Base-by-base conservation (phyloP, 257 asterid species). In the Galeopsis tetrahit region DNA sequence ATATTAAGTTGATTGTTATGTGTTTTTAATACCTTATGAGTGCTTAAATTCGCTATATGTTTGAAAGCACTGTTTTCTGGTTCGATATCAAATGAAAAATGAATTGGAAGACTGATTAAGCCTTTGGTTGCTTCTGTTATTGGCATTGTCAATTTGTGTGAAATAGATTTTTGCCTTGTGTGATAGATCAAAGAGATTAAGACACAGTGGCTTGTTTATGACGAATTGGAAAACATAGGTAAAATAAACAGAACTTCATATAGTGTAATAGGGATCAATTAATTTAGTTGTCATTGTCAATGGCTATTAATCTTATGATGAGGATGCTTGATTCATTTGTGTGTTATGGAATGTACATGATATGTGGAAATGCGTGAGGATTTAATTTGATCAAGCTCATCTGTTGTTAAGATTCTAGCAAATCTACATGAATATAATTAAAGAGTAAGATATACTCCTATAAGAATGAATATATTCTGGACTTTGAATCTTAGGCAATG, bases 391-490 rank as follows among this genome's bases (percentile, higher is more conserved):
- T 58, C n/a, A n/a, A n/a, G 35, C 34, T 58, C 15, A n/a, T n/a
- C n/a, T 48, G 44, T 49, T 46, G 8, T 63, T 13, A 17, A 61
- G 39, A 61, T 59, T 60, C 59, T 46, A 59, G 39, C 68, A 61
- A 14, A 33, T 71, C 31, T 38, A 10, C 36, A 15, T 36, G 55
- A 63, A 9, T 7, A 15, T n/a, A 13, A n/a, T n/a, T n/a, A 15
- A 13, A 33, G 7, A 8, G 8, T 38, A 39, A 48, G 70, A n/a
- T n/a, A n/a, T n/a, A n/a, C n/a, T n/a, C n/a, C n/a, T n/a, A 72
- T 72, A 49, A 34, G 42, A 62, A 11, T 21, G 63, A 63, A 28
- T 72, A 72, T 69, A 63, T 63, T 14, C 36, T 39, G 52, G 53
- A 38, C 31, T 39, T 63, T 40, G 52, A 39, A 7, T 40, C 15